phyloP scores from a whole-genome alignment of 768 basidiomycete genomes.

The Suillus hirtellus region DNA sequence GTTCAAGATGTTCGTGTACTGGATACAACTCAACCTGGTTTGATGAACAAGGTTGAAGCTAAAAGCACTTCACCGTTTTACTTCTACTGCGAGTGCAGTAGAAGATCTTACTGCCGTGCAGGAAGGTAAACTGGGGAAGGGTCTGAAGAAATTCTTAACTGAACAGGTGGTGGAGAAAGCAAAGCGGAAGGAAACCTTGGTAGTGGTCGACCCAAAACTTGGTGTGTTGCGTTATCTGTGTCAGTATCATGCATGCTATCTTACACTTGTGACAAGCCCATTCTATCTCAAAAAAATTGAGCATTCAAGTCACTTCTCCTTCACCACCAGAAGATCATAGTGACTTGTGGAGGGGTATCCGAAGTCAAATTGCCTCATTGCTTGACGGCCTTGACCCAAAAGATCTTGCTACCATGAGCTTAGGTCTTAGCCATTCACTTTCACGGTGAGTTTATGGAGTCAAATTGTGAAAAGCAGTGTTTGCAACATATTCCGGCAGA shows the following conservation, averaged over 20 bases:
- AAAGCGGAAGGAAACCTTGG: conserved; percentile 81
- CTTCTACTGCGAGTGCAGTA: conserved; percentile 93
- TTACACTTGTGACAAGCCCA: conserved; percentile 48
- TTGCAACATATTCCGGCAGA: conserved; percentile 40
- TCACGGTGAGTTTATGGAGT: conserved; percentile 62
- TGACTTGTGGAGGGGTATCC: conserved; percentile 96
- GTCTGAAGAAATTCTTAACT: conserved; percentile 89
- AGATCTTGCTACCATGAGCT: conserved; percentile 95
- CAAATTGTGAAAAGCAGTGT: conserved; percentile 10
- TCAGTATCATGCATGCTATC: conserved; percentile 7
- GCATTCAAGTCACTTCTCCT: conserved; percentile 76
- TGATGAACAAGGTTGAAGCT: conserved; percentile 72
- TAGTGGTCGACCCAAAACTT: conserved; percentile 89
- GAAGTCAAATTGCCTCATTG: conserved; percentile 81
- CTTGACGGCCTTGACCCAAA: conserved; percentile 91
- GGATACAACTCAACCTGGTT: conserved; percentile 5
- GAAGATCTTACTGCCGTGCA: conserved; percentile 95
- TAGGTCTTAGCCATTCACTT: conserved; percentile 96
- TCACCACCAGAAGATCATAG: conserved; percentile 52
- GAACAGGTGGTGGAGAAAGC: conserved; percentile 86
- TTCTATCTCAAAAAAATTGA: conserved; percentile 91
- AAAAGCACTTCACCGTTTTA: conserved; percentile 94
- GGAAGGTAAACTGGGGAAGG: conserved; percentile 90
- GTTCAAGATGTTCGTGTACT: conserved; percentile 31
- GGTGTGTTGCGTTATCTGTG: conserved; percentile 51